Conservation (phyloP, 2,329 filamentous ascomycete genomes). For the Raffaelea ambrosiae region DNA sequence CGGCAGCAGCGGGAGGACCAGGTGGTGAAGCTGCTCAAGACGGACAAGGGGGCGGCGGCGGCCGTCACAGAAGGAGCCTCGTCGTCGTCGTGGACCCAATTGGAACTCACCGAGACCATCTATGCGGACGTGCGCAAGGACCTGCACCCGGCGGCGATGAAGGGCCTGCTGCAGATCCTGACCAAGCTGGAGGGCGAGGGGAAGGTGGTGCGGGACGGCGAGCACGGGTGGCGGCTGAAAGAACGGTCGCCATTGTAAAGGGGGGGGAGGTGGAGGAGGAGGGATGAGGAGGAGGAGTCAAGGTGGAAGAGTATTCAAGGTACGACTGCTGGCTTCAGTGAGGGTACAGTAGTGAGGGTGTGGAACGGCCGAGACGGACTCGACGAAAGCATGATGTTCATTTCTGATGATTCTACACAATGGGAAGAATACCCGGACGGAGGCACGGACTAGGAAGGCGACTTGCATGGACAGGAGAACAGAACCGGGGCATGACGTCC, state of each 20-base stretch:
- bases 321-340: too few relatives aligned
- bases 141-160: constrained; percentile 67
- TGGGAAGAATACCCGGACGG: too few relatives aligned
- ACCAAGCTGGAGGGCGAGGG: constrained; percentile 70
- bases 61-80: neutral
- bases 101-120: constrained; percentile 81
- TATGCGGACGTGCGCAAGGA: constrained; percentile 72
- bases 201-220: constrained; percentile 39
- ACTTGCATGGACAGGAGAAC: too few relatives aligned
- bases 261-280: too few relatives aligned
- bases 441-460: too few relatives aligned
- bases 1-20: constrained; percentile 72
- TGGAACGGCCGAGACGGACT: too few relatives aligned
- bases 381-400: too few relatives aligned
- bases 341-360: too few relatives aligned
- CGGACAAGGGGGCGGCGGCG: constrained; percentile 11
- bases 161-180: constrained; percentile 70
- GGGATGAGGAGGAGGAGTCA: too few relatives aligned
- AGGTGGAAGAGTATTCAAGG: too few relatives aligned
- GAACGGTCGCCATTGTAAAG: constrained; percentile 33
- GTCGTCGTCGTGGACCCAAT: constrained; percentile 47
- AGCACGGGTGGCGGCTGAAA: constrained; percentile 32
- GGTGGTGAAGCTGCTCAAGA: constrained; percentile 56
- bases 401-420: too few relatives aligned
- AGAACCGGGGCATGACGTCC: too few relatives aligned